Conservation (phyloP, 805 yeast species). For the Suhomyces tanzawaensis region DNA sequence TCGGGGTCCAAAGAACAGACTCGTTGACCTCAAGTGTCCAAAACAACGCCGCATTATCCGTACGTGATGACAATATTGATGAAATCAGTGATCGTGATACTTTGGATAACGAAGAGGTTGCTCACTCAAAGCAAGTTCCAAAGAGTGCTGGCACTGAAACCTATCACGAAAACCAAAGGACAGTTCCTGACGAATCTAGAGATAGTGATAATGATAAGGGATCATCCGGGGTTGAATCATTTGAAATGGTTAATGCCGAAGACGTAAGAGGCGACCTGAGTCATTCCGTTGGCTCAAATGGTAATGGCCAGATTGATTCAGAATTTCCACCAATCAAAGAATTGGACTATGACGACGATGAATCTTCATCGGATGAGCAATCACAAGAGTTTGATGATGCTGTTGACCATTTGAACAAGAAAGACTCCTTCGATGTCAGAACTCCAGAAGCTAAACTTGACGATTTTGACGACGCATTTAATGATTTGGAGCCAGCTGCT, state of each 20-base stretch:
- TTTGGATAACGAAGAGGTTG: slow-evolving; percentile 23
- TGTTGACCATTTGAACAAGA: slow-evolving; percentile 23
- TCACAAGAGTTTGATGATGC: slow-evolving; percentile 38
- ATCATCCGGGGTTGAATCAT: slow-evolving; percentile 50
- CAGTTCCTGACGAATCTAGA: slow-evolving; percentile 28
- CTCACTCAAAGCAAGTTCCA: slow-evolving; percentile 28
- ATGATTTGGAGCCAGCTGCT: slow-evolving; percentile 37
- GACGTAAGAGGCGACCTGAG: slow-evolving; percentile 31
- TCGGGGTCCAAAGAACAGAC: slow-evolving; percentile 60
- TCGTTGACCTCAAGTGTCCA: slow-evolving; percentile 88
- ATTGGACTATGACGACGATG: slow-evolving; percentile 51
- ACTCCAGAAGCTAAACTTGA: slow-evolving; percentile 15
- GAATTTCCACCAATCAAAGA: slow-evolving; percentile 67
- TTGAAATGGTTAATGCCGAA: slow-evolving; percentile 52
- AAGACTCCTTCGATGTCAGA: neutral
- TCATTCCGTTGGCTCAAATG: slow-evolving; percentile 7
- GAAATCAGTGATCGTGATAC: slow-evolving; percentile 44
- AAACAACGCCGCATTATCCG: slow-evolving; percentile 88
- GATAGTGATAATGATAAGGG: slow-evolving; percentile 41
- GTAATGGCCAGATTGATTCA: slow-evolving; percentile 21
- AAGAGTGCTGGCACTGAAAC: slow-evolving; percentile 10
- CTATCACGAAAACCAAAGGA: slow-evolving; percentile 2
- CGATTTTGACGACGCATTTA: slow-evolving; percentile 37
- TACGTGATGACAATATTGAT: slow-evolving; percentile 65
- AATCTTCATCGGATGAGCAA: slow-evolving; percentile 40